phyloP scores from a whole-genome alignment of 1,139 yeast genomes.

The Yamadazyma membranifaciens region DNA sequence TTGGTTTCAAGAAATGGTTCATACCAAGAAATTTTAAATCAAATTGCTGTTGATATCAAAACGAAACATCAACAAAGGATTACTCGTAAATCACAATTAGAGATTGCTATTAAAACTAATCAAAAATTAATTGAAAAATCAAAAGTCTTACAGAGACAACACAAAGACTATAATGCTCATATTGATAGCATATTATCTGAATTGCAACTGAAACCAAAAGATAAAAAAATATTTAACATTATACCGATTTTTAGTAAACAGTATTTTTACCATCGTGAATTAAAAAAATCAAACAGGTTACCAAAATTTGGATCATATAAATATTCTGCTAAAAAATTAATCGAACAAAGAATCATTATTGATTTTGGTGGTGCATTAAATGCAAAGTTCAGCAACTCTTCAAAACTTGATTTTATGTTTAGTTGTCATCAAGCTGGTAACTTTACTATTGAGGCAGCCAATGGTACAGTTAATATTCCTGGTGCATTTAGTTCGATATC shows the following conservation, averaged over 20 bases:
- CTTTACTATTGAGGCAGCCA: slow-evolving; percentile 66
- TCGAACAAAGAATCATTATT: slow-evolving; percentile 68
- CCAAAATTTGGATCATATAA: slow-evolving; percentile 84
- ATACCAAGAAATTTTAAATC: slow-evolving; percentile 77
- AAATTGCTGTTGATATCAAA: slow-evolving; percentile 81
- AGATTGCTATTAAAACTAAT: slow-evolving; percentile 58
- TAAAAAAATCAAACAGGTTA: slow-evolving; percentile 63
- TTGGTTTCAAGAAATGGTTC: slow-evolving; percentile 64
- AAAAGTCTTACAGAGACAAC: slow-evolving; percentile 55
- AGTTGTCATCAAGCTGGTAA: slow-evolving; percentile 73
- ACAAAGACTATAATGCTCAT: slow-evolving; percentile 65
- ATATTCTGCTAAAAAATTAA: slow-evolving; percentile 71
- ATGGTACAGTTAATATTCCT: slow-evolving; percentile 41
- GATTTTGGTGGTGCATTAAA: slow-evolving; percentile 53
- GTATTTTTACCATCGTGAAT: slow-evolving; percentile 72
- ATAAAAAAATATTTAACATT: slow-evolving; percentile 49
- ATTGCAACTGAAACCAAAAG: slow-evolving; percentile 56
- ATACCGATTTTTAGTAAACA: slow-evolving; percentile 73
- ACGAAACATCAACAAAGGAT: slow-evolving; percentile 72
- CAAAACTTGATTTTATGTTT: slow-evolving; percentile 72
- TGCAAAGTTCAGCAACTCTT: slow-evolving; percentile 45
- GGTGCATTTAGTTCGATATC: slow-evolving; percentile 57
- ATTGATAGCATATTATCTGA: slow-evolving; percentile 66
- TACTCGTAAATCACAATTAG: slow-evolving; percentile 60
- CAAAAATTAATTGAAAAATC: slow-evolving; percentile 62